Evolutionary conservation across 1,284 basidiomycete species (phyloP).

Genomic region (Leccinum angustisporum): DNA sequence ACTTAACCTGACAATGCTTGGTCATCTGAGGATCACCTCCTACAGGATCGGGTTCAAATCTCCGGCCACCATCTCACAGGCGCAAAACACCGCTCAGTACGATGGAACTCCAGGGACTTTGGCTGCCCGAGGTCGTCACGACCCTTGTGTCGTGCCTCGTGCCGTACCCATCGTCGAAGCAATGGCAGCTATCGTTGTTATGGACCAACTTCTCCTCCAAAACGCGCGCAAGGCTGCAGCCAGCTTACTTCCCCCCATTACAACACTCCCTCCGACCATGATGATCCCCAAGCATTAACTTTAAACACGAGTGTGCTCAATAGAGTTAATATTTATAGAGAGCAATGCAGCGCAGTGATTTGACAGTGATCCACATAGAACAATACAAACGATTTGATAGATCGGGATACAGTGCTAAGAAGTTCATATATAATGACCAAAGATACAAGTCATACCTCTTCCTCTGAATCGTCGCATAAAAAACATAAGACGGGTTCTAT

Average conservation of each 20-base stretch:
- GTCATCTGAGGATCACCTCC: slow-evolving; percentile 7
- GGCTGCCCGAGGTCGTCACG: slow-evolving; percentile 91
- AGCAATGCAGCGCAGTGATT: slow-evolving; percentile 6
- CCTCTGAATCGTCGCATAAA: slow-evolving; percentile 32
- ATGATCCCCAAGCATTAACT: slow-evolving; percentile 48
- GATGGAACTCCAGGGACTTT: slow-evolving; percentile 86
- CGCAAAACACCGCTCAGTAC: slow-evolving; percentile 90
- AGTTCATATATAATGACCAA: not conserved
- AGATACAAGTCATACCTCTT: slow-evolving; percentile 24
- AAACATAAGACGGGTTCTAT: slow-evolving; percentile 63
- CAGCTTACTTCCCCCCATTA: slow-evolving; percentile 70
- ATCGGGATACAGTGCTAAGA: slow-evolving; percentile 1
- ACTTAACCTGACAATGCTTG: not conserved
- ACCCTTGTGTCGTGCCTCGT: slow-evolving; percentile 96
- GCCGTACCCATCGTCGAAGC: slow-evolving; percentile 99
- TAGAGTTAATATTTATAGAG: not conserved
- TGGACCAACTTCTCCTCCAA: slow-evolving; percentile 90
- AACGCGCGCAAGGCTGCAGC: slow-evolving; percentile 74
- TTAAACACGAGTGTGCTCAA: slow-evolving; percentile 8
- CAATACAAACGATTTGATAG: slow-evolving; percentile 14
- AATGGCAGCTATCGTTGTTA: slow-evolving; percentile 94
- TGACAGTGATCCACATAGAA: slow-evolving; percentile 12
- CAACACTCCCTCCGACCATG: slow-evolving; percentile 87
- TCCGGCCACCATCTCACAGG: slow-evolving; percentile 95
- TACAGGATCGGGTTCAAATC: slow-evolving; percentile 94